phyloP scores from a whole-genome alignment of 2,329 filamentous ascomycete species.

The Onygenales sp. region DNA sequence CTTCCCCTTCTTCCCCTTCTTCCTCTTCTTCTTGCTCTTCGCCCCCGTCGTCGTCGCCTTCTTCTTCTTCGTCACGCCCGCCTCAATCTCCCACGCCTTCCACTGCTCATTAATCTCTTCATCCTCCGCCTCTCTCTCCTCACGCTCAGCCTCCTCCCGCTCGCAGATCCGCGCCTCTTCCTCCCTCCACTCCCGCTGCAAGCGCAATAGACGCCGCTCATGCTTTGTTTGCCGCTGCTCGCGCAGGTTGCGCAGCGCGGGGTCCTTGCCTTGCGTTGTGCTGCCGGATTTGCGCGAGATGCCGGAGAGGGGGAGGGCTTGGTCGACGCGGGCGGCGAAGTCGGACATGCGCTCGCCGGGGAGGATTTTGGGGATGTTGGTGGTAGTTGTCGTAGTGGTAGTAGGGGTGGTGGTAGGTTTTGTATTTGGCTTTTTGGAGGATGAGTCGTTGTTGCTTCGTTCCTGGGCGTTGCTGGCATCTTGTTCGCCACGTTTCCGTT shows the following conservation, averaged over 20 bases:
- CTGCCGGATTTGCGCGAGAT: conserved; percentile 52
- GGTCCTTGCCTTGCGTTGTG: conserved; percentile 10
- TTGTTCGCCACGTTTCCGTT: conserved; percentile 34
- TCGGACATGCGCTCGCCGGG: conserved; percentile 77
- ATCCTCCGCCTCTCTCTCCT: conserved; percentile 54
- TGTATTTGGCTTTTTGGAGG: conserved; percentile 1
- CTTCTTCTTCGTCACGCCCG: conserved; percentile 42
- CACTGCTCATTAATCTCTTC: conserved; percentile 55
- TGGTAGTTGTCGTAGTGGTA: background rate
- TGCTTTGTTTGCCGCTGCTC: conserved; percentile 66
- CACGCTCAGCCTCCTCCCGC: conserved; percentile 67
- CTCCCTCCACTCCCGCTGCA: conserved; percentile 51
- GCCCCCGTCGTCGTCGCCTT: conserved; percentile 50
- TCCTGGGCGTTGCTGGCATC: conserved; percentile 10
- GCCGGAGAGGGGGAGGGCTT: conserved; percentile 65
- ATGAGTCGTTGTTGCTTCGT: conserved; percentile 5
- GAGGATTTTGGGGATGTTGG: conserved; percentile 54
- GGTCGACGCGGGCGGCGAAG: conserved; percentile 74
- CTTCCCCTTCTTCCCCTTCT: conserved; percentile 53
- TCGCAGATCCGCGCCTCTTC: conserved; percentile 51
- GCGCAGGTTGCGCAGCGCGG: conserved; percentile 21
- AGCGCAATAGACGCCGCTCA: conserved; percentile 63
- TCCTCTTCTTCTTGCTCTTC: conserved; percentile 58
- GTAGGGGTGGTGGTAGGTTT: background rate
- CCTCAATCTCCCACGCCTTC: conserved; percentile 52